Evolutionary conservation across 2,329 filamentous ascomycete genomes (phyloP), one percentile per base, ranked within the genome.

Genomic region (Aspergillus sp.): DNA sequence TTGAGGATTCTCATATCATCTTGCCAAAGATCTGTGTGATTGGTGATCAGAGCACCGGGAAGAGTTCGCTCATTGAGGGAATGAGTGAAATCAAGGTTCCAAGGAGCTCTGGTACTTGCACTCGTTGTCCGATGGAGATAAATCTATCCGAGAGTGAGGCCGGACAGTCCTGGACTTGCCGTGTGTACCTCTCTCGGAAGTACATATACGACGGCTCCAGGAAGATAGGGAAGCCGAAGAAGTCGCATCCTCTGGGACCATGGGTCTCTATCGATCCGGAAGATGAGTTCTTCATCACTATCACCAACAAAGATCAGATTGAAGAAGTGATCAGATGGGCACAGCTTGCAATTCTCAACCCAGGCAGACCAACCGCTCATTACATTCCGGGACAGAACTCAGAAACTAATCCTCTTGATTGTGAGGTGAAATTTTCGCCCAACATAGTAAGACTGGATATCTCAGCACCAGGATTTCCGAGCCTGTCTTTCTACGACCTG

Each of bases 1-100:
- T 96, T 0, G 86, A 89, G 50, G 84, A 89, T 17, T 83, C 86
- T 4, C 68, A 78, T 0, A 84, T 91, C 0, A 84, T 85, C 0
- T 77, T 96, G 0, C 91, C 92, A 0, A 90, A 91, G 64, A 86
- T 96, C 9, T 89, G 93, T 6, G 84, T 96, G 0, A 86, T 96
- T 0, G 92, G 92, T 0, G 91, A 96, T 49, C 92, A 96, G 67
- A 90, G 86, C 0, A 89, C 91, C 0, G 93, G 92, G 0, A 96
- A 96, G 69, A 91, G 87, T 0, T 91, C 82, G 0, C 69, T 84
- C 0, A 82, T 83, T 52, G 87, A 87, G 12, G 87, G 84, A 0
- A 83, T 90, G 58, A 76, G 47, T 0, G 89, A 87, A 4, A 87
- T 95, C 23, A 86, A 87, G 19, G 84, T 93, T 0, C 91, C 91